These are phyloP conservation scores for Alloascoidea africana DNA, from an alignment of 805 yeast species.

Conservation along the genomic window DNA sequence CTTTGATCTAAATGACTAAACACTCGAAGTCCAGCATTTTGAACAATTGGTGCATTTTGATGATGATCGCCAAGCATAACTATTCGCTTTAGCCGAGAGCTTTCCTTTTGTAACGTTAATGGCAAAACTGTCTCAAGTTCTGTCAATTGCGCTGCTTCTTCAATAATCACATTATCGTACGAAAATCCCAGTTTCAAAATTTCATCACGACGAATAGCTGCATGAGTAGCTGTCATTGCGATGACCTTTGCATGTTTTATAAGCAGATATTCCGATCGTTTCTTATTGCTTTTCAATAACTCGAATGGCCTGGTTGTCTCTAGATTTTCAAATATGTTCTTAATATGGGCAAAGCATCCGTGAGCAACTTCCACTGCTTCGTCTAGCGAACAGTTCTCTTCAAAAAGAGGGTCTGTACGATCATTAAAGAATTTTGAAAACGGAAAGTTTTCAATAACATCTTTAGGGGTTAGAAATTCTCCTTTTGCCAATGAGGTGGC, in stretches of 20 bases:
- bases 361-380: conserved; percentile 7
- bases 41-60: conserved; percentile 13
- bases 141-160: conserved; percentile 19
- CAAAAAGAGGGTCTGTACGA: conserved; percentile 7
- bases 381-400: conserved; percentile 5
- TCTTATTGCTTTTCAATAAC: conserved; percentile 8
- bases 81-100: conserved; percentile 12
- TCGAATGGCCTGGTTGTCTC: conserved; percentile 16
- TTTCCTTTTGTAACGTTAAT: conserved; percentile 9
- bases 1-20: conserved; percentile 11
- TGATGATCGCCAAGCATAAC: conserved; percentile 21
- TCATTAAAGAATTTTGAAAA: conserved; percentile 5
- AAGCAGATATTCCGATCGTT: conserved; percentile 13
- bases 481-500: conserved; percentile 1
- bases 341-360: conserved; percentile 10
- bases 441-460: not conserved
- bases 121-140: conserved; percentile 19
- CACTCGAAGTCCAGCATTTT: conserved; percentile 6
- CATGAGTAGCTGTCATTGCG: conserved; percentile 13
- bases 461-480: not conserved
- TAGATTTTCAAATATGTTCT: conserved; percentile 12
- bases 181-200: conserved; percentile 8
- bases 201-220: conserved; percentile 7
- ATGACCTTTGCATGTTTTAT: conserved; percentile 16
- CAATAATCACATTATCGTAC: conserved; percentile 18